Evolutionary conservation across 306 rosid genomes (phyloP), one percentile per base, ranked within the genome.

Genomic region (Lathyrus oleraceus): DNA sequence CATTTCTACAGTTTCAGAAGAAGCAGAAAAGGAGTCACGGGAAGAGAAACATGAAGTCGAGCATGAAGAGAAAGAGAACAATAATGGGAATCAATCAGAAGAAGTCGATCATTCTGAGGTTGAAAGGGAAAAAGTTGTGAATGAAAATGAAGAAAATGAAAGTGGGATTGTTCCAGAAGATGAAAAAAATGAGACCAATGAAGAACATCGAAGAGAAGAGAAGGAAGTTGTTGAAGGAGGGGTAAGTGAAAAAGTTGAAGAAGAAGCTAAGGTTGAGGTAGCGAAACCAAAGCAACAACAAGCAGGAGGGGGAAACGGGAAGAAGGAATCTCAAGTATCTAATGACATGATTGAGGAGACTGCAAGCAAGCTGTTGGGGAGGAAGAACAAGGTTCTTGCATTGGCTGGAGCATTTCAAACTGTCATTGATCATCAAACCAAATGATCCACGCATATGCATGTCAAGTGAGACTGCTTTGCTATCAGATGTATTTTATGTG

Each of bases 371-470:
- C 79, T 86, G 0, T 52, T 85, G 86, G 89, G 73, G 66, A 89
- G 91, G 70, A 85, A 81, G 82, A 95, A 87, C 75, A 89, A 81
- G 84, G 97, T 95, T 16, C 85, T 54, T 74, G 99, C 99, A 43
- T 73, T 95, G 81, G 99, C 89, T 64, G 99, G 95, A 10, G 99
- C 99, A 19, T 95, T 95, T 79, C 95, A 95, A 59, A 86, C 85
- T 36, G 99, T 89, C 77, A 95, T 95, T 60, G 96, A 95, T 48
- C 67, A 87, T 81, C 96, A 95, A 83, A 49, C 86, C 63, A 79
- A 77, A 82, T 83, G 78, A 83, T 45, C 43, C 32, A 38, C 44
- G 28, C 21, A 23, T 23, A 6, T 13, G 16, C 17, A 27, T 8
- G 7, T 47, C 17, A 67, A 5, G 15, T 28, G 51, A 60, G 60